Evolutionary conservation across 257 asterid genomes (phyloP).

Genomic region (Nicotiana tabacum): DNA sequence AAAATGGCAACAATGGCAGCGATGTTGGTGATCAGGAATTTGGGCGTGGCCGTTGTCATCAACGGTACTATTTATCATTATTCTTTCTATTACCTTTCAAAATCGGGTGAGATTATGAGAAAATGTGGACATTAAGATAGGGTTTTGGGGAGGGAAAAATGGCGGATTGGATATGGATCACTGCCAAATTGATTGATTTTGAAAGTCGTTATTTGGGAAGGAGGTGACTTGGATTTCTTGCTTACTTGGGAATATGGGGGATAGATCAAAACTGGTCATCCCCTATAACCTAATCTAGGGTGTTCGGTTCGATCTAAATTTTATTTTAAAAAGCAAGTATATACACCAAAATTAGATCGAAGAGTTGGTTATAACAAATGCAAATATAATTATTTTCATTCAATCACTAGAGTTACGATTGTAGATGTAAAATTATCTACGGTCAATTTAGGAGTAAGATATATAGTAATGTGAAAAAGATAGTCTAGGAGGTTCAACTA

Average conservation of each 20-base stretch:
- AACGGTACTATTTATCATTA: slow-evolving; percentile 8
- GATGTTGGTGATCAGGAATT: neutral
- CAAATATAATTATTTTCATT: too few relatives aligned
- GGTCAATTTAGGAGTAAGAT: too few relatives aligned
- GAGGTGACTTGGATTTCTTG: neutral
- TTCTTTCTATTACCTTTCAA: neutral
- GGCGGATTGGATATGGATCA: neutral
- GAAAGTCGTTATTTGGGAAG: neutral
- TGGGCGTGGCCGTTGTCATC: slow-evolving; percentile 12
- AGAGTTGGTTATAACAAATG: too few relatives aligned
- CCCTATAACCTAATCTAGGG: too few relatives aligned
- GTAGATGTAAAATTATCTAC: too few relatives aligned
- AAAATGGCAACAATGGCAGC: neutral
- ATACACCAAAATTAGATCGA: too few relatives aligned
- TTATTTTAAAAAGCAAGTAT: neutral
- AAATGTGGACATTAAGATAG: neutral
- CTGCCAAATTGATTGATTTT: neutral
- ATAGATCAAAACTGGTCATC: too few relatives aligned
- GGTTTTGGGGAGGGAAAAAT: neutral
- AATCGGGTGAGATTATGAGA: neutral
- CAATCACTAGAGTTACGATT: too few relatives aligned
- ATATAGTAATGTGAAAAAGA: too few relatives aligned
- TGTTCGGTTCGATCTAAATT: too few relatives aligned
- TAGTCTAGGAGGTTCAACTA: too few relatives aligned
- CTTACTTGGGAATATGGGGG: neutral